A percentile compares a stretch with the other conserved stretches of the same genome.
Evolutionary conservation across 169 alveolate genomes (phyloP).

Genomic region (Blepharisma undulans): DNA sequence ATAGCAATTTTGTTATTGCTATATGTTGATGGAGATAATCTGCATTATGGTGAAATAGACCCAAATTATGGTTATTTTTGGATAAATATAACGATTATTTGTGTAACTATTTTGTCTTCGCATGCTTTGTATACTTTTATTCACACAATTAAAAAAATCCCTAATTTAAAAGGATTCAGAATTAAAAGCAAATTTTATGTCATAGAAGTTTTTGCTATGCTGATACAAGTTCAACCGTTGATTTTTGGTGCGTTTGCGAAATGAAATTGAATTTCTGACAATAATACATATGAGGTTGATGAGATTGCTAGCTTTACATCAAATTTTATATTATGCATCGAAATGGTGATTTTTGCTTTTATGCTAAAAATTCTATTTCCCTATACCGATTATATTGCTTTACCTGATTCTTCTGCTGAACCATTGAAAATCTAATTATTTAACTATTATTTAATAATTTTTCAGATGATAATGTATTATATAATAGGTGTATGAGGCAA

Average conservation of each 20-base stretch:
- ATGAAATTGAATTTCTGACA: neutral
- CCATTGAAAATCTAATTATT: neutral
- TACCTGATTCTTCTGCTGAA: neutral
- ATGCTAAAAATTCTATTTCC: neutral
- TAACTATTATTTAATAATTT: too few relatives aligned
- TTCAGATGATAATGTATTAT: neutral
- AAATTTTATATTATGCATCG: constrained; percentile 2
- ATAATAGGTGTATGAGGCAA: neutral
- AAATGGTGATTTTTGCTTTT: constrained; percentile 27
- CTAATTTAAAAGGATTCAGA: neutral
- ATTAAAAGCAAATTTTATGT: neutral
- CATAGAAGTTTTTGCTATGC: neutral
- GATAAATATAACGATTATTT: neutral
- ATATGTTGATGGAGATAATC: neutral
- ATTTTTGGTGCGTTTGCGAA: neutral
- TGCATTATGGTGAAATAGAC: neutral
- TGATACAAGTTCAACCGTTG: neutral
- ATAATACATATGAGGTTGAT: neutral
- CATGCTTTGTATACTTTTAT: neutral
- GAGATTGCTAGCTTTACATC: neutral
- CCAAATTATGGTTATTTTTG: neutral
- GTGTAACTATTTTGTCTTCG: neutral
- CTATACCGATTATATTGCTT: neutral
- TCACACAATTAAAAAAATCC: neutral
- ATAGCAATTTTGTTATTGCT: neutral